phyloP scores from a whole-genome alignment of 169 alveolate genomes.

The Plasmodium cynomolgi region DNA sequence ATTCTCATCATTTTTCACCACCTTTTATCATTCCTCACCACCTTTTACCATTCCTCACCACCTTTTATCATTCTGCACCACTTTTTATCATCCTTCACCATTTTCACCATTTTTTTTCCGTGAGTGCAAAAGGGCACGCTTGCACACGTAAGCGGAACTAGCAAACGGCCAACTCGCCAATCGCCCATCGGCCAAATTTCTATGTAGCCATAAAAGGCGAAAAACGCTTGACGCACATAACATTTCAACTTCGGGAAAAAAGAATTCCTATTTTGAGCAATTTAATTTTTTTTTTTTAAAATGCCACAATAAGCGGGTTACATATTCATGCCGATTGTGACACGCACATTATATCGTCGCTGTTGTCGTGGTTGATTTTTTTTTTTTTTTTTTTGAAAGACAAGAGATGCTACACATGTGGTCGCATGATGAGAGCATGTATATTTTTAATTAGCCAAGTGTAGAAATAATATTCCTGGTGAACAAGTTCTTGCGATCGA shows the following conservation, averaged over 20 bases:
- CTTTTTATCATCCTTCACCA: background rate
- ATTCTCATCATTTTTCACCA: background rate
- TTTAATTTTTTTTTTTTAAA: background rate
- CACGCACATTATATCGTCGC: background rate
- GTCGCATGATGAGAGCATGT: background rate
- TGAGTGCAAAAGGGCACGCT: background rate
- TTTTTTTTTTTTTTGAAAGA: background rate
- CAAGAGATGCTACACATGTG: conserved; percentile 1
- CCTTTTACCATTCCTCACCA: background rate
- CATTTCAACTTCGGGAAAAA: background rate
- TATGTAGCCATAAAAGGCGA: background rate
- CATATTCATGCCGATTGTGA: background rate
- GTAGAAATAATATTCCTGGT: background rate
- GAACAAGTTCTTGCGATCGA: background rate
- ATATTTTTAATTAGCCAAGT: background rate
- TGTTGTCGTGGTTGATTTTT: background rate
- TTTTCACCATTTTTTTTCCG: background rate
- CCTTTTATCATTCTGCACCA: background rate
- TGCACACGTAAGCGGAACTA: background rate
- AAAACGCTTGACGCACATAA: background rate
- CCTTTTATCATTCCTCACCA: background rate
- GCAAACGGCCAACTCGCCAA: background rate
- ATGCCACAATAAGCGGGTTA: background rate
- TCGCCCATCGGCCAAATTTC: background rate
- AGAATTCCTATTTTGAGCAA: background rate